Base-by-base conservation (phyloP, 306 rosid species). In the Crotalaria pallida region DNA sequence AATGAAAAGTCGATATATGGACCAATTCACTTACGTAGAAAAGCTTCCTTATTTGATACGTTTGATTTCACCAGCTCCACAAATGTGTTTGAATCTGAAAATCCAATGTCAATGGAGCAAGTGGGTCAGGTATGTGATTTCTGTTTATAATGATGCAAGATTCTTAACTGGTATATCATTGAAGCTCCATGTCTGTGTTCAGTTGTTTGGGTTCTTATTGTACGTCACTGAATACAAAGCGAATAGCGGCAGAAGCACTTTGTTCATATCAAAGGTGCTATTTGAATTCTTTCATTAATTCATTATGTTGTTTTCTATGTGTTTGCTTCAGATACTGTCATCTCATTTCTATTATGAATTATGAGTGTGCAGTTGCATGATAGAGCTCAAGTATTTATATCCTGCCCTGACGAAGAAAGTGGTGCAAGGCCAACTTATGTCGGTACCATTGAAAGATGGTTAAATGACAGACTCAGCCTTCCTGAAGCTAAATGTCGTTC, bases 371-470 rank as follows among this genome's bases (percentile, higher is more conserved):
- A 94, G 98, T 79, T 94, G 78, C 90, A 85, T 81, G 98, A 94
- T 89, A 89, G 98, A 77, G 98, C 96, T 77, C 97, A 94, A 79
- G 89, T 94, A 48, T 88, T 94, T 65, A 52, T 88, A 52, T 80
- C 83, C 52, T 90, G 97, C 71, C 81, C 88, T 67, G 75, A 88
- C 27, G 76, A 75, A 74, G 77, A 77, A 70, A 78, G 50, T 12
- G 67, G 78, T 71, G 72, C 82, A 53, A 59, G 77, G 59, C 97
- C 91, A 68, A 79, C 71, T 74, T 83, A 84, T 68, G 88, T 90
- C 49, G 97, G 98, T 52, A 77, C 84, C 34, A 71, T 94, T 44
- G 94, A 84, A 83, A 90, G 98, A 77, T 82, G 88, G 92, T 80
- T 76, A 44, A 87, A 82, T 75, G 79, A 51, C 72, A 76, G 71